Evolutionary conservation across 306 rosid species (phyloP), one percentile per base, ranked within the genome.

Genomic region (Vachellia collinsii): DNA sequence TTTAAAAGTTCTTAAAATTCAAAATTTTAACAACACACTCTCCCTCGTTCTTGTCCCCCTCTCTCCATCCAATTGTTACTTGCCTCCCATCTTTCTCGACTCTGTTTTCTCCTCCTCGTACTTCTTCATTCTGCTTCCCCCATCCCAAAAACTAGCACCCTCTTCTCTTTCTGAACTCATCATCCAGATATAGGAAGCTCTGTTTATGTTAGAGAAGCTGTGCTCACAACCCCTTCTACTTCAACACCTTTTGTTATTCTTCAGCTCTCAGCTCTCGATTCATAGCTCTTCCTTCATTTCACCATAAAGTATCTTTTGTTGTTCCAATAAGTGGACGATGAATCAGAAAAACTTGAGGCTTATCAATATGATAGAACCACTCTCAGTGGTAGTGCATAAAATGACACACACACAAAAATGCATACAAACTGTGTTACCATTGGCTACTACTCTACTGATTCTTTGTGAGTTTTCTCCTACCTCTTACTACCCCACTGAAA

Each of bases 241-340:
- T 90, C 93, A 77, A 91, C 92, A 42, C 97, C 98, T 1, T 10
- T 44, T 16, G 54, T 69, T 54, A 70, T 88, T 5, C 90, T 94
- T 46, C 9, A 77, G 2, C 98, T 94, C 68, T 94, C 98, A 0
- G 77, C 97, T 20, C n/a, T 94, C 7, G 98, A 94, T 51, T 94
- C 97, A 0, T 97, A 94, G 54, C 97, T 88, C 80, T 94, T 94
- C 77, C 92, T 94, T 22, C 97, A 97, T 23, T 94, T 94, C 91
- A 88, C 92, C 9, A 86, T 92, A 0, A 97, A 94, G 71, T 94
- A 94, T 71, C 94, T 94, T 59, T 19, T 92, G 0, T 22, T 92
- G 11, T 94, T 86, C 87, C 65, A 22, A 20, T 83, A 2, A 29
- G 34, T 29, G 34, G 34, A 29, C 34, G 2, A 29, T 29, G 34